These are phyloP conservation scores for Venturiaceae sp. DNA, from an alignment of 2,329 filamentous ascomycete species.

Conservation along the genomic window DNA sequence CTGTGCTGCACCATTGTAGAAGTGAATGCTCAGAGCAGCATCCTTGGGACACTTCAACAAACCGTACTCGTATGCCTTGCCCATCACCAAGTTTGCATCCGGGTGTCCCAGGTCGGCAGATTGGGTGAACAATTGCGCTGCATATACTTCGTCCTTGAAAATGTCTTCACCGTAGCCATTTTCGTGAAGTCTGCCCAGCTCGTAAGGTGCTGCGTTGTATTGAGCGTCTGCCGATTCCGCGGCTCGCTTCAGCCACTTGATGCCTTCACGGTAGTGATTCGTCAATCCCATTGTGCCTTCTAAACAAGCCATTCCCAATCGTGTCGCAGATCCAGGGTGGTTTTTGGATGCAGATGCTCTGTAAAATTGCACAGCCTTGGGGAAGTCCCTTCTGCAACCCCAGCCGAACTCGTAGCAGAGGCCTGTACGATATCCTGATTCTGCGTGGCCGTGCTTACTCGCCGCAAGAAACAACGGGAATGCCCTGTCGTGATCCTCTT, in stretches of 20 bases:
- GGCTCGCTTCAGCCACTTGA: constrained; percentile 95
- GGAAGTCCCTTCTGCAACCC: constrained; percentile 82
- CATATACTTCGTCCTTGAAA: constrained; percentile 83
- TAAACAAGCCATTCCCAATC: constrained; percentile 82
- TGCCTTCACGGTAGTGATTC: constrained; percentile 77
- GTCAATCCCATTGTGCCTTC: constrained; percentile 77
- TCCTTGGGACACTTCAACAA: constrained; percentile 79
- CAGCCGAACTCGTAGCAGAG: constrained; percentile 98
- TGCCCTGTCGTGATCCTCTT: constrained; percentile 81
- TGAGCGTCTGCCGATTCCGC: constrained; percentile 81
- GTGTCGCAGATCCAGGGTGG: constrained; percentile 89
- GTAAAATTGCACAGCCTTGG: constrained; percentile 90
- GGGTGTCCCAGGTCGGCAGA: constrained; percentile 85
- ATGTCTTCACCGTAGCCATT: constrained; percentile 90
- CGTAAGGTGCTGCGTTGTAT: constrained; percentile 88
- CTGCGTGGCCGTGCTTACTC: constrained; percentile 93
- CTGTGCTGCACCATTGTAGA: constrained; percentile 89
- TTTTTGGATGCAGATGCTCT: constrained; percentile 84
- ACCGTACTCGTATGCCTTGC: constrained; percentile 95
- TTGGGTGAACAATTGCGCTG: constrained; percentile 88
- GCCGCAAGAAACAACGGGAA: constrained; percentile 90
- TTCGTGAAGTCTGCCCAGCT: constrained; percentile 81
- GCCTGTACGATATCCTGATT: constrained; percentile 86
- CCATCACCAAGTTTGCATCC: constrained; percentile 78
- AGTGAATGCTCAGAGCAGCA: constrained; percentile 88